Base-by-base conservation (phyloP, 2,329 filamentous ascomycete genomes). In the Cladobotryum mycophilum region DNA sequence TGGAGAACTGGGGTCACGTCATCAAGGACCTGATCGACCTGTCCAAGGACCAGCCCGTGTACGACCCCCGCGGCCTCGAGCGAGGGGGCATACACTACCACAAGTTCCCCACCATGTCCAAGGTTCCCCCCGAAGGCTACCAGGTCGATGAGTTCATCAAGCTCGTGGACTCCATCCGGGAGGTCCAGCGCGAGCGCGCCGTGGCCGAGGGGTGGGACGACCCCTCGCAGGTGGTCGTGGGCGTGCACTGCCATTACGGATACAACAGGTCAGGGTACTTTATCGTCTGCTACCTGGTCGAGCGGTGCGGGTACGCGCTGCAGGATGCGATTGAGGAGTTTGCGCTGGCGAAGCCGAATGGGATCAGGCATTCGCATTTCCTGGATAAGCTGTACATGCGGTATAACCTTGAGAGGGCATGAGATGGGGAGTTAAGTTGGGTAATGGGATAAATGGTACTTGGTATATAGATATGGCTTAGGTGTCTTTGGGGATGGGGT, bases 261-360 rank as follows among this genome's bases (percentile, higher is more conserved):
- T 96, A 95, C 71, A 96, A 97, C 65, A 81, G 91, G 18, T 96
- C 92, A 0, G 92, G 92, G 0, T 96, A 92, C 66, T 88, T 96
- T 63, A 82, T 97, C 46, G 86, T 89, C 33, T 89, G 85, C 61
- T 97, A 96, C 63, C 74, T 97, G n/a, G 85, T 96, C 13, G 90
- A 96, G 70, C 76, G 82, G 43, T 80, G 86, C 58, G 84, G 81
- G 0, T 91, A 81, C 61, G 73, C 72, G 18, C 80, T 96, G 2
- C 80, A 87, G 60, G 82, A 86, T 49, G 92, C 92, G 1, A 83
- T 97, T 53, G 82, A 88, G 47, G 78, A 83, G 53, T 97, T 97
- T 70, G 82, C 82, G 15, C 70, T 70, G 57, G 80, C 81, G 50
- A 75, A 91, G 48, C 82, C 88, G 4, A 88, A 89, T 14, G 92